Conservation (phyloP, 305 asterid species). For the Fraxinus floribunda region DNA sequence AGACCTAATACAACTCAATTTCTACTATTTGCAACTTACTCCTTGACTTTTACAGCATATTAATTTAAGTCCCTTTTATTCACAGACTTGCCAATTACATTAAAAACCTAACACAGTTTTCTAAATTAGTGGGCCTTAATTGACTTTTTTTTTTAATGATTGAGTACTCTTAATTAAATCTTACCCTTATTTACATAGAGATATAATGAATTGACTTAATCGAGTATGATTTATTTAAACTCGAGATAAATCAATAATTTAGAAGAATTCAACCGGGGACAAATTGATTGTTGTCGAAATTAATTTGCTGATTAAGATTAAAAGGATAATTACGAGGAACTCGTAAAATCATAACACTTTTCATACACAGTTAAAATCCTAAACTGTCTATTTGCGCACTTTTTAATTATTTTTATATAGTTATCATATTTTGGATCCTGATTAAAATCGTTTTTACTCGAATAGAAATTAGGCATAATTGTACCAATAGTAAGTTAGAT, state of each 20-base stretch:
- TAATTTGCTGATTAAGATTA: not conserved
- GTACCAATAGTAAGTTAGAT: not conserved
- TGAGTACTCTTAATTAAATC: not conserved
- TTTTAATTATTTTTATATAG: no score
- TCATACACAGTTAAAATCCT: not conserved
- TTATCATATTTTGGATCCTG: not conserved
- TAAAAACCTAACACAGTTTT: no score
- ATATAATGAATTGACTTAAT: not conserved
- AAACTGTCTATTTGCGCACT: not conserved
- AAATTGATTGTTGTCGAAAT: no score
- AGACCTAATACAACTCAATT: no score
- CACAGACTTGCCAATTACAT: no score
- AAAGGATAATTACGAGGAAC: not conserved
- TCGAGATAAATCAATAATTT: not conserved
- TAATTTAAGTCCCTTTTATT: no score
- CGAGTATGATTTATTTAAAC: not conserved
- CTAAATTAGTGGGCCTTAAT: no score
- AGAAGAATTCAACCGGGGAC: not conserved
- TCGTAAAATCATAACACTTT: no score
- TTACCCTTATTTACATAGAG: not conserved
- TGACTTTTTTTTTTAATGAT: no score
- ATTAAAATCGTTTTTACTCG: not conserved
- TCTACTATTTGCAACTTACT: no score
- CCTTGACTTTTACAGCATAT: no score
- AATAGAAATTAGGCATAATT: not conserved